Evolutionary conservation across 164 flowering plant genomes (phyloP).

Genomic region (Echeveria elegans): DNA sequence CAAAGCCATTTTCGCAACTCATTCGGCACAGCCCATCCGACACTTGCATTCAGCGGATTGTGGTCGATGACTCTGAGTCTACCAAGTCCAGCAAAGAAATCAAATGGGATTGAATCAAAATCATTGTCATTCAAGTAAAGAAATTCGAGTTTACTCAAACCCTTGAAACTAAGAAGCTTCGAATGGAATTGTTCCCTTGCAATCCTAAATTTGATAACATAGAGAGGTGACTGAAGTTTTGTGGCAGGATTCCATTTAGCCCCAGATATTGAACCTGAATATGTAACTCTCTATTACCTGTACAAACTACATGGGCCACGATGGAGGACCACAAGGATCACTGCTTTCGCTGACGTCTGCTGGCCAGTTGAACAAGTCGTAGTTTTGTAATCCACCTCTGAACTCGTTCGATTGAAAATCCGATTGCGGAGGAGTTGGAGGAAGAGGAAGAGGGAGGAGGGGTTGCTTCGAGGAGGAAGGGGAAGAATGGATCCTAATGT

Average conservation of each 20-base stretch:
- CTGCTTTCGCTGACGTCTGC: slow-evolving; percentile 31
- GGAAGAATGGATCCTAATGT: too few relatives aligned
- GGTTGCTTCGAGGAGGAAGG: too few relatives aligned
- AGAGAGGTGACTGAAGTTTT: slow-evolving; percentile 37
- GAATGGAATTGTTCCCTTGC: slow-evolving; percentile 50
- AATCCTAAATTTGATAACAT: slow-evolving; percentile 43
- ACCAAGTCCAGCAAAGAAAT: slow-evolving; percentile 44
- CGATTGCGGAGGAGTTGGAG: too few relatives aligned
- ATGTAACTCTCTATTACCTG: slow-evolving; percentile 37
- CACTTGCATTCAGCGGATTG: slow-evolving; percentile 40
- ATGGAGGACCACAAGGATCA: slow-evolving; percentile 55
- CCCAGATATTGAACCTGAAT: slow-evolving; percentile 49
- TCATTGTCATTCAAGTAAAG: slow-evolving; percentile 44
- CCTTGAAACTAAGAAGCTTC: slow-evolving; percentile 41
- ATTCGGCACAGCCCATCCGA: slow-evolving; percentile 52
- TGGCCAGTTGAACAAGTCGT: slow-evolving; percentile 60
- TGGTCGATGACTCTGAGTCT: slow-evolving; percentile 38
- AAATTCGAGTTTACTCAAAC: slow-evolving; percentile 33
- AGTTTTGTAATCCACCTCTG: slow-evolving; percentile 34
- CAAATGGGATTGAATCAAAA: slow-evolving; percentile 50
- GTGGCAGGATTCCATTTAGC: slow-evolving; percentile 46
- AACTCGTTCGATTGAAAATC: too few relatives aligned
- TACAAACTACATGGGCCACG: slow-evolving; percentile 44
- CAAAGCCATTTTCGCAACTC: slow-evolving; percentile 29
- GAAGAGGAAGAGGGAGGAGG: too few relatives aligned